Base-by-base conservation (phyloP, 2,329 filamentous ascomycete genomes). In the Cercospora sp. region DNA sequence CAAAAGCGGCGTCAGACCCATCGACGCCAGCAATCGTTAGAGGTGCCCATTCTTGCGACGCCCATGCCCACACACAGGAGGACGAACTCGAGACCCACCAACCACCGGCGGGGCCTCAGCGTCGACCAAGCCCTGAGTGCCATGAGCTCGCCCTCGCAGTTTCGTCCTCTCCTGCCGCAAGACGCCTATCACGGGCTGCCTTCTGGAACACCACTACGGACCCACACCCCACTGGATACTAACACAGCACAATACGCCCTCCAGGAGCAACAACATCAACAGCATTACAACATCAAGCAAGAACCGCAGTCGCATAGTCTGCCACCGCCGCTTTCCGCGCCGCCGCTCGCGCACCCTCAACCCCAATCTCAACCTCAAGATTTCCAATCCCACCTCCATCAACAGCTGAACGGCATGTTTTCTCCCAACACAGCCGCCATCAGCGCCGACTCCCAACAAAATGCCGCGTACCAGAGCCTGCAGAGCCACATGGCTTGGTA, bases 221-320 rank as follows among this genome's bases (percentile, higher is more conserved):
- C 83, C 83, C 85, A 80, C 80, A 73, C 71, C 70, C 66, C 74
- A 69, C 71, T 72, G 63, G 71, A 72, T 65, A 86, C 84, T 86
- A 86, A 86, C 84, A 64, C 62, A 64, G 62, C 62, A 64, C 59
- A 61, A 61, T 64, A 57, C 51, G 49, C 62, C 62, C 62, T 64
- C 62, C 77, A 69, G 63, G 59, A 63, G 58, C 63, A 66, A 60
- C 63, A 65, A 66, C 64, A 69, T 43, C 63, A 69, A 53, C 91
- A 94, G 87, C 90, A 93, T 87, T 86, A 88, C 83, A 66, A 28
- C 55, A 61, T 61, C 55, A 61, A 60, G 89, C 91, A 90, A 90
- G 91, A 92, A 91, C 87, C 90, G 89, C 92, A 94, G 88, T 89
- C 92, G 89, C 91, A 93, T 85, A 88, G 88, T 87, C 87, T 89